Base-by-base conservation (phyloP, 108 stramenopile genomes). In the Cyclotella kingstonii region DNA sequence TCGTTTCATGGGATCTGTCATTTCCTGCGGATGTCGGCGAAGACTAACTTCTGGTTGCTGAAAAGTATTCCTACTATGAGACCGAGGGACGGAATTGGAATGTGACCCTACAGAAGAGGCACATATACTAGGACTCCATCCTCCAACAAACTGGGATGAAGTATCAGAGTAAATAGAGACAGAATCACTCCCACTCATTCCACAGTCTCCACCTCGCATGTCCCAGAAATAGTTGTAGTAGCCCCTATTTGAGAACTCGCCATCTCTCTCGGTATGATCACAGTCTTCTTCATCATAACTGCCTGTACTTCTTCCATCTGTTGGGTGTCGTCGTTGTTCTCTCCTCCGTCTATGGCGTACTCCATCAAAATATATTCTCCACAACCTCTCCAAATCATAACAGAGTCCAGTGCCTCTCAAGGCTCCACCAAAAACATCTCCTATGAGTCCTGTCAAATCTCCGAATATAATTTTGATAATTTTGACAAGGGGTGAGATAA, bases 401-500 rank as follows among this genome's bases (percentile, higher is more conserved):
- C 17, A 41, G 21, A 70, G 28, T 21, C 59, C 59, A 41, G 39
- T 42, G 21, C 35, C 35, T 6, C 55, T 1, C 10, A 56, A 18
- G 3, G 55, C 55, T 26, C 29, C 14, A 26, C 55, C 55, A 26
- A 56, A 26, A 11, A 39, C 55, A 21, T 70, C 68, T 5, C 59
- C 68, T 4, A 70, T 36, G 6, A 70, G 34, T 12, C 59, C 68
- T 1, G 38, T 49, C 1, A 70, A 42, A 31, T 70, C 68, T 26
- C 68, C 59, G 18, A 60, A 58, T 33, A 70, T 70, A 4, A 52
- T 11, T 45, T 60, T 43, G 19, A 70, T 53, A 17, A 60, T 21
- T 31, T 41, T 55, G 42, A 61, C 22, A 21, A 70, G 26, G 22
- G 68, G 68, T 15, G 68, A 70, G 19, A 70, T 28, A 21, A 70